Conservation (phyloP, 1,284 basidiomycete genomes). For the Fistulinella staudtii region DNA sequence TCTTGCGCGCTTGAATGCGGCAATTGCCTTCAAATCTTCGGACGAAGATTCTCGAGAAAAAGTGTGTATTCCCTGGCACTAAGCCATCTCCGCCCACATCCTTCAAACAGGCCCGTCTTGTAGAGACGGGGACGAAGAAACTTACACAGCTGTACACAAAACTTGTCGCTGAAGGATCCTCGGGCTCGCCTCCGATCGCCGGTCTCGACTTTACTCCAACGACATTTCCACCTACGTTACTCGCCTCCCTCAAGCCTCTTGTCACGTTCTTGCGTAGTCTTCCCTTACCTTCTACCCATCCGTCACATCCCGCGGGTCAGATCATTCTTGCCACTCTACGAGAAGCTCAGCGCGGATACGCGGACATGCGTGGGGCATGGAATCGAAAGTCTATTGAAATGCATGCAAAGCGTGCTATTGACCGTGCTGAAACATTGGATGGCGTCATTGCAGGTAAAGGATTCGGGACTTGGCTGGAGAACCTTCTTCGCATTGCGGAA, state of each 20-base stretch:
- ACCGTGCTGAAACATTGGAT: slow-evolving; percentile 62
- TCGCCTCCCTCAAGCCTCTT: slow-evolving; percentile 55
- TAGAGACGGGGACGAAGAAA: slow-evolving; percentile 78
- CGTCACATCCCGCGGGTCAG: slow-evolving; percentile 68
- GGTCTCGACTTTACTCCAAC: slow-evolving; percentile 51
- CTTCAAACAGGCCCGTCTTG: slow-evolving; percentile 56
- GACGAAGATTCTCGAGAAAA: slow-evolving; percentile 58
- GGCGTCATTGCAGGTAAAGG: slow-evolving; percentile 61
- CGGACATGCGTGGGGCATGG: slow-evolving; percentile 80
- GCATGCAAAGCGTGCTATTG: slow-evolving; percentile 62
- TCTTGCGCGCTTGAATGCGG: slow-evolving; percentile 69
- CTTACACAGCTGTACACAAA: slow-evolving; percentile 75
- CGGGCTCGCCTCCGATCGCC: slow-evolving; percentile 57
- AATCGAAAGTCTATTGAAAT: slow-evolving; percentile 65
- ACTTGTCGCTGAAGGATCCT: slow-evolving; percentile 75
- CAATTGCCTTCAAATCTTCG: slow-evolving; percentile 69
- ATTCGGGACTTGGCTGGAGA: slow-evolving; percentile 63
- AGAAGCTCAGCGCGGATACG: slow-evolving; percentile 76
- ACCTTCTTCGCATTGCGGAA: slow-evolving; percentile 59
- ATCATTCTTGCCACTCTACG: slow-evolving; percentile 59
- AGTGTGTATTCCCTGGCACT: slow-evolving; percentile 29
- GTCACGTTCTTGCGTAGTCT: slow-evolving; percentile 65
- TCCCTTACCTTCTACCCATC: slow-evolving; percentile 70
- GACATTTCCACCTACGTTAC: slow-evolving; percentile 51
- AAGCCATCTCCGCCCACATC: background rate